These are phyloP conservation scores for Fonsecaea monophora DNA, from an alignment of 2,329 filamentous ascomycete genomes.

Conservation along the genomic window DNA sequence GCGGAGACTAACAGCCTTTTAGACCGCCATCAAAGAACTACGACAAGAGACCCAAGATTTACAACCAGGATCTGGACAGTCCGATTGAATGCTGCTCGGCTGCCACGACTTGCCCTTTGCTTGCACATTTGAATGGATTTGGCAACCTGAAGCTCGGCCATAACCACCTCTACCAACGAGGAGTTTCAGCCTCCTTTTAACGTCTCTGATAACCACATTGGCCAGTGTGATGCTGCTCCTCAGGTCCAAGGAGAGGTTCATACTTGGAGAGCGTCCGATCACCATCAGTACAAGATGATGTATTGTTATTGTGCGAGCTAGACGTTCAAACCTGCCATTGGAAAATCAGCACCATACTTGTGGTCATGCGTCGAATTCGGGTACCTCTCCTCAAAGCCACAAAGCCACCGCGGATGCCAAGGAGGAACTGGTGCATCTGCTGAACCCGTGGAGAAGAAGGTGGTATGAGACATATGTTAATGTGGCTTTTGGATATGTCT, in stretches of 20 bases:
- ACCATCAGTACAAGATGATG: no score
- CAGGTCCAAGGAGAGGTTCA: neutral
- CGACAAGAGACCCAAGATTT: constrained; percentile 48
- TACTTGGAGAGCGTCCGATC: neutral
- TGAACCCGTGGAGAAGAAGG: neutral
- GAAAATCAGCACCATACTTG: no score
- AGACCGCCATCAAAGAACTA: constrained; percentile 56
- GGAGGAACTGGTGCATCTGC: neutral
- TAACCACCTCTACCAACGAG: neutral
- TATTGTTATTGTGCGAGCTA: no score
- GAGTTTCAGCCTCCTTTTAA: neutral
- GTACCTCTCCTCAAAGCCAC: neutral
- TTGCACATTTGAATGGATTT: neutral
- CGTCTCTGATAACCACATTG: neutral
- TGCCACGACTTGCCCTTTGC: neutral
- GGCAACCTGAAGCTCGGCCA: neutral
- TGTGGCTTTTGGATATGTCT: neutral
- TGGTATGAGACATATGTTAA: neutral
- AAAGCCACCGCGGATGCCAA: neutral
- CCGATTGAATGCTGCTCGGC: constrained; percentile 26
- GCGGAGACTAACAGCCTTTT: constrained; percentile 23
- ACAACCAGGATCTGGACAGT: constrained; percentile 39
- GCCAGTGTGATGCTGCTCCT: neutral
- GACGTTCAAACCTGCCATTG: no score
- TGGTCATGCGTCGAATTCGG: constrained; percentile 1